Conservation (phyloP, 495 filamentous ascomycete genomes). For the Penicillium longicatenatum region DNA sequence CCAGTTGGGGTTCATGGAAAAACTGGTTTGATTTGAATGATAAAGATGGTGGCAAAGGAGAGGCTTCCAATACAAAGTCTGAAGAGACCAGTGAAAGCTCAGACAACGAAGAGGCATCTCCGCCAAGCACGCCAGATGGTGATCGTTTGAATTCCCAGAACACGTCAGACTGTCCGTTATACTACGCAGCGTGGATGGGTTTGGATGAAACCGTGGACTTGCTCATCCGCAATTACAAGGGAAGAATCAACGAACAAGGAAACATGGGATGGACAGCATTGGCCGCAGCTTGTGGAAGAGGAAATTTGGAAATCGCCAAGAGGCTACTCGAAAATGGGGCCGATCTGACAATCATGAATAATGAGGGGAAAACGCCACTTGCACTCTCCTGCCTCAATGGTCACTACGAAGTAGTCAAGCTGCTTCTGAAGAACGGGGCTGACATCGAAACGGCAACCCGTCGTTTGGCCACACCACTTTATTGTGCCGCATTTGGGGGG, state of each 20-base stretch:
- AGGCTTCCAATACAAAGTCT: not conserved
- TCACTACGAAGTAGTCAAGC: slow-evolving; percentile 5
- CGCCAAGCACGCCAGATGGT: too few species aligned
- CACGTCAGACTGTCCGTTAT: not conserved
- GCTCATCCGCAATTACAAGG: not conserved
- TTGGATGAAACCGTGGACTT: not conserved
- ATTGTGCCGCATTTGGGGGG: not conserved
- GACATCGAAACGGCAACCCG: not conserved
- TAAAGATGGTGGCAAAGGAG: not conserved
- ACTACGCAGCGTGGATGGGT: slow-evolving; percentile 8
- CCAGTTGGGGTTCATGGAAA: slow-evolving; percentile 6
- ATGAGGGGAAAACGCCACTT: not conserved
- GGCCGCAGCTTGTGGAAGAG: not conserved
- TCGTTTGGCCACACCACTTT: not conserved
- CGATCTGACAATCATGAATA: not conserved
- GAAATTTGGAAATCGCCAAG: not conserved
- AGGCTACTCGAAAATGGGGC: slow-evolving; percentile 2
- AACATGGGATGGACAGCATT: slow-evolving; percentile 1
- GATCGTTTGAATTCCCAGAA: not conserved
- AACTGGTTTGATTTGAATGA: slow-evolving; percentile 9
- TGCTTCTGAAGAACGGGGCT: slow-evolving; percentile 1
- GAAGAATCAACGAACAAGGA: slow-evolving; percentile 2
- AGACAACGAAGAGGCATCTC: too few species aligned
- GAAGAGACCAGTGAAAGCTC: not conserved
- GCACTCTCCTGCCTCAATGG: not conserved